Percentiles rank a stretch among this genome's conserved stretches.
These are phyloP conservation scores for Neostapfia colusana DNA, from an alignment of 176 grass and related monocot genomes.

Conservation along the genomic window DNA sequence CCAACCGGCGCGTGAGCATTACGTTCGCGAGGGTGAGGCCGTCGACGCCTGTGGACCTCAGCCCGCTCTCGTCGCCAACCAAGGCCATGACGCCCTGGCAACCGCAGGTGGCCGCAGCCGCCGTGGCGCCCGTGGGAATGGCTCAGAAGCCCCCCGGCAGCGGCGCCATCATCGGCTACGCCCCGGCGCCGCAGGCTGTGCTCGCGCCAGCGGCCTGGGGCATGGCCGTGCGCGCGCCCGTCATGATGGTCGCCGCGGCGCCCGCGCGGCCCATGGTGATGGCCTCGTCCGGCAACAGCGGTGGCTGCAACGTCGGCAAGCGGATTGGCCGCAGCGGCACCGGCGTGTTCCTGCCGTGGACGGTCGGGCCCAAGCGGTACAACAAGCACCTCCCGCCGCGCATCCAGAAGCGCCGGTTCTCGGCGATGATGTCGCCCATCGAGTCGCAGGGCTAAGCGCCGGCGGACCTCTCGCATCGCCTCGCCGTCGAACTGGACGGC, in stretches of 20 bases:
- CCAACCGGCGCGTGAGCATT: constrained; percentile 81
- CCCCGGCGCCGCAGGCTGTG: constrained; percentile 59
- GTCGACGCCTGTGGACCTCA: constrained; percentile 50
- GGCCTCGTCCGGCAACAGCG: constrained; percentile 29
- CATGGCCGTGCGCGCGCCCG: constrained; percentile 63
- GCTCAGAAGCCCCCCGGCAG: constrained; percentile 38
- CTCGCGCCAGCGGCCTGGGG: constrained; percentile 69
- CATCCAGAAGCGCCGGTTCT: constrained; percentile 94
- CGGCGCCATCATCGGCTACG: constrained; percentile 50
- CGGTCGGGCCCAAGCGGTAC: constrained; percentile 82
- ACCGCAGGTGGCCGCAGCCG: constrained; percentile 10
- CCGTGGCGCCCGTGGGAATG: constrained; percentile 33
- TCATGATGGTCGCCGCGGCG: constrained; percentile 63
- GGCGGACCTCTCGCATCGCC: not conserved
- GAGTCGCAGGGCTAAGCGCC: constrained; percentile 61
- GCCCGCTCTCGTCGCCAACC: constrained; percentile 59
- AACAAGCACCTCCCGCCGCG: constrained; percentile 94
- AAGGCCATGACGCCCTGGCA: constrained; percentile 82
- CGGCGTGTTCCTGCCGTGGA: constrained; percentile 96
- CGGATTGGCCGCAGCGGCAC: constrained; percentile 70
- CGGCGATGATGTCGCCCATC: constrained; percentile 65
- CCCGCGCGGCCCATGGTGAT: constrained; percentile 62
- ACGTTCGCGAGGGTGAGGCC: constrained; percentile 78
- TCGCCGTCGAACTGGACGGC: constrained; percentile 21
- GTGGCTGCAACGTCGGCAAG: constrained; percentile 48